A percentile compares a stretch with the other conserved stretches of the same genome.
Conservation (phyloP, 2,329 filamentous ascomycete genomes). For the Colletotrichum spaethianum region DNA sequence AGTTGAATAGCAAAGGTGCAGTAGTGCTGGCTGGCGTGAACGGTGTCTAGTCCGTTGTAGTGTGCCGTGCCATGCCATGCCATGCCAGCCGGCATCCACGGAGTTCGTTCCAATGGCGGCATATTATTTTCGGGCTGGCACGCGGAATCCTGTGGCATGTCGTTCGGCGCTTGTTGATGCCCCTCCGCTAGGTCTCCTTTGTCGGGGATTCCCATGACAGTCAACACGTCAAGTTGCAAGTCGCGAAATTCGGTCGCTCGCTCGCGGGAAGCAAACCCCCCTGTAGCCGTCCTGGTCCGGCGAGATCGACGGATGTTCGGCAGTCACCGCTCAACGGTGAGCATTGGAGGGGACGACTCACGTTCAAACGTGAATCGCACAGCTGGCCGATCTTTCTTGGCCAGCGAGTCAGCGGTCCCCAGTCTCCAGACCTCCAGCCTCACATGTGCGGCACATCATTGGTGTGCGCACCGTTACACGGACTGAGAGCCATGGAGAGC, state of each 20-base stretch:
- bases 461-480: conserved; percentile 20
- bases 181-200: conserved; percentile 10
- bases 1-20: conserved; percentile 17
- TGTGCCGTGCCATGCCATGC: background rate
- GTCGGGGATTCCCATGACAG: conserved; percentile 19
- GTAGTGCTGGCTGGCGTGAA: conserved; percentile 29
- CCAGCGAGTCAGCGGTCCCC: conserved; percentile 37
- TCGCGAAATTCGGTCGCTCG: conserved; percentile 4
- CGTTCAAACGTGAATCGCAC: conserved; percentile 36
- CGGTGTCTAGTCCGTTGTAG: conserved; percentile 13
- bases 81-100: conserved; percentile 22
- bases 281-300: conserved; percentile 19
- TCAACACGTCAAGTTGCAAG: conserved; percentile 22
- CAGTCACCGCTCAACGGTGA: conserved; percentile 30
- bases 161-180: conserved; percentile 18
- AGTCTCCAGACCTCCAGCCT: conserved; percentile 35
- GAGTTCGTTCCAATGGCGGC: conserved; percentile 22
- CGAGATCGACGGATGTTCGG: conserved; percentile 35
- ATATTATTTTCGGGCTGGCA: background rate
- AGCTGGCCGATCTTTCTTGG: conserved; percentile 34
- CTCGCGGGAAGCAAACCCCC: background rate
- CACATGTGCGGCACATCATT: conserved; percentile 29
- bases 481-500: conserved; percentile 26
- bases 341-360: conserved; percentile 27
- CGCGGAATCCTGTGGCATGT: background rate